Conservation (phyloP, 2,329 filamentous ascomycete species). For the Coniochaeta ligniaria region DNA sequence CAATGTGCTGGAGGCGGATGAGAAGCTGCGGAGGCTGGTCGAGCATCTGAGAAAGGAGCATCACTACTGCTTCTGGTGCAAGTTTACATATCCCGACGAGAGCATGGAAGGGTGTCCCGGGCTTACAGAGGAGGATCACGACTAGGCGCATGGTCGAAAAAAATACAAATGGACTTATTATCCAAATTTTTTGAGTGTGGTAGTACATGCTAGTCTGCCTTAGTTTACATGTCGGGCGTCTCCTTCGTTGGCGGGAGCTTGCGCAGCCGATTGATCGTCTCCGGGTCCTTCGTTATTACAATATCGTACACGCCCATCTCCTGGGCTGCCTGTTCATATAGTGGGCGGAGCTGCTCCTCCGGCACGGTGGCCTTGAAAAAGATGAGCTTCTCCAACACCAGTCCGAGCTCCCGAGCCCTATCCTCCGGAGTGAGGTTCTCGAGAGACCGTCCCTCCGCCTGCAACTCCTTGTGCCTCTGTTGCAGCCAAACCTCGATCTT, state of each 20-base stretch:
- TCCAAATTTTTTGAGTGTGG: background rate
- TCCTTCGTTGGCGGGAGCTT: background rate
- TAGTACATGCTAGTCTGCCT: background rate
- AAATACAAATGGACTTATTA: background rate
- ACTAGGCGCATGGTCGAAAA: conserved; percentile 31
- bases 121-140: conserved; percentile 74
- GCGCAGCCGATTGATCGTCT: conserved; percentile 6
- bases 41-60: conserved; percentile 62
- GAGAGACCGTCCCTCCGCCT: conserved; percentile 6
- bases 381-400: conserved; percentile 1
- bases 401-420: conserved; percentile 4
- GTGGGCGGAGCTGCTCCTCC: background rate
- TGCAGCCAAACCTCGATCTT: conserved; percentile 16
- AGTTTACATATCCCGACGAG: conserved; percentile 67
- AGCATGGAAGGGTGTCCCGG: conserved; percentile 87
- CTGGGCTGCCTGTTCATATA: conserved; percentile 11
- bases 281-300: conserved; percentile 10
- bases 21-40: conserved; percentile 62
- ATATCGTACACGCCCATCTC: conserved; percentile 22
- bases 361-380: conserved; percentile 1
- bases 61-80: conserved; percentile 95
- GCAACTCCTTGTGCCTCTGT: conserved; percentile 8
- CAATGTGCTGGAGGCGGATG: conserved; percentile 57
- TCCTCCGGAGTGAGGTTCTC: conserved; percentile 13
- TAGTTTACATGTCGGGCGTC: background rate